phyloP scores from a whole-genome alignment of 176 grass and related monocot genomes.

The Ensete ventricosum region DNA sequence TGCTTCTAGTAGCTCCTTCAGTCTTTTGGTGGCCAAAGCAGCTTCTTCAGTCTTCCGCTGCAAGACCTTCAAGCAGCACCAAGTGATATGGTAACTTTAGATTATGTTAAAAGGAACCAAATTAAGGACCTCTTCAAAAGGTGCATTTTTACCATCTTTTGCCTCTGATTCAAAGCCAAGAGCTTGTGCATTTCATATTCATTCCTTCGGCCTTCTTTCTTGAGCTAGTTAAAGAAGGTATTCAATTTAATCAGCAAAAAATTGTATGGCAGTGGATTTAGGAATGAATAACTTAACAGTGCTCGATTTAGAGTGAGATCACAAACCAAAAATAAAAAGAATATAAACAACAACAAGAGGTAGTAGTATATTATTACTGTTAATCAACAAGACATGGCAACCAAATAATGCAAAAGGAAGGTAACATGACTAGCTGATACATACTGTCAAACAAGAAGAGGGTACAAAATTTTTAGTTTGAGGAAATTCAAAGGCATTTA shows the following conservation, averaged over 20 bases:
- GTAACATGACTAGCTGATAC: too few species aligned
- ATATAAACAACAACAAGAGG: too few species aligned
- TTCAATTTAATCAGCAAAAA: neutral
- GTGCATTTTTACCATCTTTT: slow-evolving; percentile 57
- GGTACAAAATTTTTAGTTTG: too few species aligned
- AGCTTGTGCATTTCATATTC: slow-evolving; percentile 99
- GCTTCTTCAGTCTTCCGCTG: slow-evolving; percentile 97
- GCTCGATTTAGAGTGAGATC: too few species aligned
- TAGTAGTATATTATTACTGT: too few species aligned
- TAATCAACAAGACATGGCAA: too few species aligned
- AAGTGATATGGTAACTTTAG: slow-evolving; percentile 7
- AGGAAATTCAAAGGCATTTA: too few species aligned
- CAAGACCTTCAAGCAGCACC: slow-evolving; percentile 43
- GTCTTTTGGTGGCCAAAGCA: slow-evolving; percentile 57
- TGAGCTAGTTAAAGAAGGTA: slow-evolving; percentile 46
- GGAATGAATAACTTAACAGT: neutral
- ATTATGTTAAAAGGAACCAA: slow-evolving; percentile 1
- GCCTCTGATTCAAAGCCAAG: slow-evolving; percentile 76
- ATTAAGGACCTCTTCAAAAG: neutral
- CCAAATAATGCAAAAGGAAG: too few species aligned
- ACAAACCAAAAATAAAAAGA: too few species aligned
- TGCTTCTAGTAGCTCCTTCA: slow-evolving; percentile 76
- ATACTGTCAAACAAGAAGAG: too few species aligned
- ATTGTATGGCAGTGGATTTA: neutral
- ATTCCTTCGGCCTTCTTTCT: slow-evolving; percentile 84